A percentile compares a stretch with the other conserved stretches of the same genome.
Evolutionary conservation across 805 yeast genomes (phyloP).

Genomic region (Lachancea kluyveri): DNA sequence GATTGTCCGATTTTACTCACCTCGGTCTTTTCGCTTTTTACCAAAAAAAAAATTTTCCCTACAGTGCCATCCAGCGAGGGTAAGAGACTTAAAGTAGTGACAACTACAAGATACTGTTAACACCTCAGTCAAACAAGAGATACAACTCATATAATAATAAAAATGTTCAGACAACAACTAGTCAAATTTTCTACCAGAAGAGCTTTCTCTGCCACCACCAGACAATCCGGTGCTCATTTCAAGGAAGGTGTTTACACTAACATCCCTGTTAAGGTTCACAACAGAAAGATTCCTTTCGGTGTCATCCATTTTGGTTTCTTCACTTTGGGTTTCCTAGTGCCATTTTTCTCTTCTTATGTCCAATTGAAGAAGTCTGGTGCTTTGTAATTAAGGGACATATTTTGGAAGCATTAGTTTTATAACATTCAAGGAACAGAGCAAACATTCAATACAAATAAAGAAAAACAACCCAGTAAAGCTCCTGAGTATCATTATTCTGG

Average conservation of each 20-base stretch:
- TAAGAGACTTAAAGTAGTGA: neutral
- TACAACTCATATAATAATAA: constrained; percentile 1
- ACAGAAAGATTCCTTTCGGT: constrained; percentile 86
- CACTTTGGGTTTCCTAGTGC: constrained; percentile 64
- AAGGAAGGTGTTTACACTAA: constrained; percentile 85
- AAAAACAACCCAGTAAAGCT: too few relatives aligned
- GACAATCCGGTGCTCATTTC: constrained; percentile 41
- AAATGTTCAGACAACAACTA: constrained; percentile 32
- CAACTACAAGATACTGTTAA: neutral
- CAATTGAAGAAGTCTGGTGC: constrained; percentile 86
- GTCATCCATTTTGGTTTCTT: constrained; percentile 76
- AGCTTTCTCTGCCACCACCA: constrained; percentile 51
- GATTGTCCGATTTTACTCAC: too few relatives aligned
- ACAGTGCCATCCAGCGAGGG: too few relatives aligned
- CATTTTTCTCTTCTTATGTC: constrained; percentile 72
- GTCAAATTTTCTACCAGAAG: constrained; percentile 33
- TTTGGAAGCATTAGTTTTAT: too few relatives aligned
- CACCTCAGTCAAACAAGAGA: constrained; percentile 2
- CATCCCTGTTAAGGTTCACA: constrained; percentile 90
- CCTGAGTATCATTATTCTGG: too few relatives aligned
- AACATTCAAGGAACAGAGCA: neutral
- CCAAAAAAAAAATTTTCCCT: too few relatives aligned
- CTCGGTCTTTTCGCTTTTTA: too few relatives aligned
- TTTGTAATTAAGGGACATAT: constrained; percentile 22
- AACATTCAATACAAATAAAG: too few relatives aligned